Conservation (phyloP, 2,329 filamentous ascomycete species). For the Penicillium fuscoglaucum region DNA sequence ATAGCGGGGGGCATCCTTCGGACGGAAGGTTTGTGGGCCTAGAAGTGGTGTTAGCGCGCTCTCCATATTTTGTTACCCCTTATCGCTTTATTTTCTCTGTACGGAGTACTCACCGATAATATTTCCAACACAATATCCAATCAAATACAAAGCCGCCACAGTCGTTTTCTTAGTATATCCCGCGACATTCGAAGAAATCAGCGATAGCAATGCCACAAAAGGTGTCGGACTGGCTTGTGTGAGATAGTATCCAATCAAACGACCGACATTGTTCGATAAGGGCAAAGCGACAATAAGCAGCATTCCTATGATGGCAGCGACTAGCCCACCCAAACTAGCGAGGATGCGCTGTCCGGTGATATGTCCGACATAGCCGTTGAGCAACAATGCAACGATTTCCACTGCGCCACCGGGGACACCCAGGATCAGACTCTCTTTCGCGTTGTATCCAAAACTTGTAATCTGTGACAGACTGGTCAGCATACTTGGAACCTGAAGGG, state of each 20-base stretch:
- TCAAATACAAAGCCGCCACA: slow-evolving; percentile 45
- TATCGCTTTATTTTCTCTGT: slow-evolving; percentile 12
- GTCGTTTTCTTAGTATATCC: slow-evolving; percentile 52
- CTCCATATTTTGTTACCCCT: not conserved
- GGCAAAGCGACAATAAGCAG: slow-evolving; percentile 65
- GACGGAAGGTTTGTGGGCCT: slow-evolving; percentile 59
- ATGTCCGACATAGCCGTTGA: slow-evolving; percentile 59
- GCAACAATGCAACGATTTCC: slow-evolving; percentile 60
- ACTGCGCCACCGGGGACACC: slow-evolving; percentile 66
- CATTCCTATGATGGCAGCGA: slow-evolving; percentile 60
- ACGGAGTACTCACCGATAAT: slow-evolving; percentile 48
- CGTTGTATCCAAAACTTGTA: slow-evolving; percentile 64
- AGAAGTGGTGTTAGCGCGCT: not conserved
- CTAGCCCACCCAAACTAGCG: slow-evolving; percentile 54
- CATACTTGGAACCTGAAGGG: not conserved
- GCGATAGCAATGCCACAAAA: slow-evolving; percentile 63
- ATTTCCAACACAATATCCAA: slow-evolving; percentile 51
- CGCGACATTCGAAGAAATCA: slow-evolving; percentile 60
- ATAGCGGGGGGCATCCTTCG: slow-evolving; percentile 59
- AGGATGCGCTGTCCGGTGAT: slow-evolving; percentile 58
- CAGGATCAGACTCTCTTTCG: slow-evolving; percentile 60
- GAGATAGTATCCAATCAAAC: slow-evolving; percentile 66
- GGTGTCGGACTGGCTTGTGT: slow-evolving; percentile 60
- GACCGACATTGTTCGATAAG: slow-evolving; percentile 56
- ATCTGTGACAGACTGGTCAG: slow-evolving; percentile 42